Percentiles rank a stretch among this genome's conserved stretches.
These are phyloP conservation scores for Claviceps africana DNA, from an alignment of 2,329 filamentous ascomycete genomes.

Conservation along the genomic window DNA sequence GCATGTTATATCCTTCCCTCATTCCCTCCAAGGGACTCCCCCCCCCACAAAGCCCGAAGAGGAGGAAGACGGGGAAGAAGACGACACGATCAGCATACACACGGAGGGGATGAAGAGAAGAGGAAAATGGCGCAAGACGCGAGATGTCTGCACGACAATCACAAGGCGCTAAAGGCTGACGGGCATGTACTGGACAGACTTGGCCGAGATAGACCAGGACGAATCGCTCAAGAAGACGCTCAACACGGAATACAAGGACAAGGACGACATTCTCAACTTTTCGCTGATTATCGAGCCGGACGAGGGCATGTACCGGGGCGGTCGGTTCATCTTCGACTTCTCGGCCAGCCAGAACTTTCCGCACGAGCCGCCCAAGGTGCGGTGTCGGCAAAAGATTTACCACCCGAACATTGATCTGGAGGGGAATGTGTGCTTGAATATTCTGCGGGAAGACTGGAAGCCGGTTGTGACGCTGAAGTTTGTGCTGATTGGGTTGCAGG, in stretches of 20 bases:
- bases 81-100: not conserved
- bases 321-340: slow-evolving; percentile 80
- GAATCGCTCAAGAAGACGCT: slow-evolving; percentile 60
- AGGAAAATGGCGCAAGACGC: not conserved
- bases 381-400: slow-evolving; percentile 95
- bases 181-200: slow-evolving; percentile 39
- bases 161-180: not conserved
- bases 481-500: slow-evolving; percentile 85
- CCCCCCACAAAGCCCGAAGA: too few species aligned
- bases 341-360: slow-evolving; percentile 90
- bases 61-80: not conserved
- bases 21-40: too few species aligned
- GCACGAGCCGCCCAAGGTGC: slow-evolving; percentile 94
- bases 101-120: not conserved
- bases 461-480: slow-evolving; percentile 93
- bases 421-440: slow-evolving; percentile 96
- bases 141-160: not conserved
- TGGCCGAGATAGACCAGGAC: slow-evolving; percentile 49
- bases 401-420: slow-evolving; percentile 97
- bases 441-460: slow-evolving; percentile 96
- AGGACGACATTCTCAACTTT: slow-evolving; percentile 78
- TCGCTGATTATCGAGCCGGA: slow-evolving; percentile 69
- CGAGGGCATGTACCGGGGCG: slow-evolving; percentile 78
- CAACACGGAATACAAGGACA: slow-evolving; percentile 67
- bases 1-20: too few species aligned